Conservation (phyloP, 208 protist genomes). For the Angomonas ambiguus region DNA sequence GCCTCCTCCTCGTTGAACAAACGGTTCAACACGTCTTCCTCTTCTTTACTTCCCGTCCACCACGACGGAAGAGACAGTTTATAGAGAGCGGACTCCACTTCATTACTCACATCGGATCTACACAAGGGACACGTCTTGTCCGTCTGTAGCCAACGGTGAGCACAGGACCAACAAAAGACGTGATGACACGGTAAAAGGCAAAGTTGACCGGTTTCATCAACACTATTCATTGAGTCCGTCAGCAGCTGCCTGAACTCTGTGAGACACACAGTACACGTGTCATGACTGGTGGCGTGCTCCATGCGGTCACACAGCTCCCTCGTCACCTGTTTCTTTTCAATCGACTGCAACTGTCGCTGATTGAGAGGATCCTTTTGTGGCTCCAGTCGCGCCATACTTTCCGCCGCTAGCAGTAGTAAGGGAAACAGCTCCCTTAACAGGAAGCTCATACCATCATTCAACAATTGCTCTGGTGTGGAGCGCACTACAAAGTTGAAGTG, state of each 20-base stretch:
- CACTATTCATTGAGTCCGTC: not conserved
- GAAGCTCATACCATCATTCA: too few relatives aligned
- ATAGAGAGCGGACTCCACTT: conserved; percentile 11
- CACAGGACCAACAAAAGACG: conserved; percentile 48
- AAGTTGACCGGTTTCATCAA: conserved; percentile 10
- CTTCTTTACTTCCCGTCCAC: not conserved
- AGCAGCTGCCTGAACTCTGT: conserved; percentile 8
- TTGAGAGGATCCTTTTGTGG: conserved; percentile 69
- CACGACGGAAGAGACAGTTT: conserved; percentile 16
- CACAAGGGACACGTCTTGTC: conserved; percentile 59
- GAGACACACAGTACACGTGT: conserved; percentile 2
- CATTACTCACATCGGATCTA: conserved; percentile 26
- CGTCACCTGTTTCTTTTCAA: not conserved
- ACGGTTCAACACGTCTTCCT: not conserved
- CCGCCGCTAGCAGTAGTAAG: conserved; percentile 96
- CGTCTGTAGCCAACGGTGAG: conserved; percentile 39
- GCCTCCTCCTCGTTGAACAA: not conserved
- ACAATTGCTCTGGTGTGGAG: too few relatives aligned
- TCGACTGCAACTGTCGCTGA: not conserved
- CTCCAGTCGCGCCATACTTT: conserved; percentile 98
- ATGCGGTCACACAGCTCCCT: not conserved
- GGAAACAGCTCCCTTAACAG: too few relatives aligned
- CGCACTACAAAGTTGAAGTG: too few relatives aligned
- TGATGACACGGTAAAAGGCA: conserved; percentile 67
- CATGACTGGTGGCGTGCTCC: not conserved